Evolutionary conservation across 2,329 filamentous ascomycete genomes (phyloP), one percentile per base, ranked within the genome.

Genomic region (Pseudogymnoascus sp.): DNA sequence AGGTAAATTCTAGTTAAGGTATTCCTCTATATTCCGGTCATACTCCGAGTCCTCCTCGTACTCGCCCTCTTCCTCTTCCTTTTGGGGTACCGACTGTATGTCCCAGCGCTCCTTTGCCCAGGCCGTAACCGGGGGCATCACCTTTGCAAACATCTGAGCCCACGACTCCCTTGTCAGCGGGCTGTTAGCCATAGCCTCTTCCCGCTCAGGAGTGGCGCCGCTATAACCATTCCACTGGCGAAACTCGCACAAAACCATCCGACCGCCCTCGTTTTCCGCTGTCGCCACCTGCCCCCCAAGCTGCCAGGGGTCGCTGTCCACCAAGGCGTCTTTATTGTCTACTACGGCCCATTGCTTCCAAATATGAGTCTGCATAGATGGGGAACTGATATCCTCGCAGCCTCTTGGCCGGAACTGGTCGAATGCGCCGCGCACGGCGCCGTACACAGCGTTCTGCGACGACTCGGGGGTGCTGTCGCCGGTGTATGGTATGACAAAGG

Each of bases 241-340:
- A 60, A 67, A 59, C 4, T 68, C 53, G 62, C 62, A 69, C 37
- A 66, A 69, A 66, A 47, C 42, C 12, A 14, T 23, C 42, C 42
- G 42, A 21, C 42, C 42, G 7, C 68, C 67, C 65, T 72, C 71
- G 61, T 67, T 67, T 31, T 68, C 69, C 59, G 71, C 65, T 70
- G 72, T 73, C 25, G 65, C 65, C 63, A 62, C 65, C 37, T 63
- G 62, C 35, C 59, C 60, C 61, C 60, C 62, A 14, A 47, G 18
- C 11, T 47, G 42, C 42, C 42, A 47, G 5, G 21, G 42, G 21
- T 47, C 42, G 42, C 42, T 25, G 11, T 23, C 21, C 2, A 14
- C 1, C 42, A 47, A 14, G 42, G 42, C 42, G 18, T 47, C 42
- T 47, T 47, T 12, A 47, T 47, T 47, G 10, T 47, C 11, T 47